Conservation (phyloP, 441 rosid genomes). For the Populus hybrid region DNA sequence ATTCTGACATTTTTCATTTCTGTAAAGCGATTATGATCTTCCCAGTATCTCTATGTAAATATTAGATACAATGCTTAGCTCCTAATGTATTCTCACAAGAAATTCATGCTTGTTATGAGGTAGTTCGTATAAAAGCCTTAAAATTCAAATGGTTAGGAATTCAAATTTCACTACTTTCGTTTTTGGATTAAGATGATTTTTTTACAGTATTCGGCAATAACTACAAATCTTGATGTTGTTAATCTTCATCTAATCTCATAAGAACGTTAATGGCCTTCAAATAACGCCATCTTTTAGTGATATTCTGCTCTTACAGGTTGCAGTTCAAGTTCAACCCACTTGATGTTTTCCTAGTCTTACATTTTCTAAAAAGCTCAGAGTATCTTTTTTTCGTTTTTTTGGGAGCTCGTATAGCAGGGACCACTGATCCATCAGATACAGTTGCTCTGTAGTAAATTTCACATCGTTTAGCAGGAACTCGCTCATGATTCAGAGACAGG, state of each 20-base stretch:
- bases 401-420: slow-evolving; percentile 39
- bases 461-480: slow-evolving; percentile 28
- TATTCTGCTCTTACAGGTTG: neutral
- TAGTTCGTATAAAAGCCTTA: too few relatives aligned
- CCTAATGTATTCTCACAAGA: neutral
- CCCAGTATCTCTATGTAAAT: neutral
- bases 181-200: too few relatives aligned
- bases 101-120: neutral
- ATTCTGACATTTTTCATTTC: neutral
- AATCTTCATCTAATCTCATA: neutral
- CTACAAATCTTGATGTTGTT: neutral
- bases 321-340: neutral
- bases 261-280: neutral
- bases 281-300: neutral
- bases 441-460: slow-evolving; percentile 68
- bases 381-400: neutral
- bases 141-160: too few relatives aligned
- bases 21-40: neutral
- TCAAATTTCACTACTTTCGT: too few relatives aligned
- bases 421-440: slow-evolving; percentile 38
- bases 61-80: neutral
- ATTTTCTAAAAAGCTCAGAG: neutral
- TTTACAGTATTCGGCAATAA: too few relatives aligned
- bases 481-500: slow-evolving; percentile 77
- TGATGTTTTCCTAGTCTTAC: neutral